Evolutionary conservation across 139 green algal species (phyloP).

Genomic region (Tetradesmus obliquus): DNA sequence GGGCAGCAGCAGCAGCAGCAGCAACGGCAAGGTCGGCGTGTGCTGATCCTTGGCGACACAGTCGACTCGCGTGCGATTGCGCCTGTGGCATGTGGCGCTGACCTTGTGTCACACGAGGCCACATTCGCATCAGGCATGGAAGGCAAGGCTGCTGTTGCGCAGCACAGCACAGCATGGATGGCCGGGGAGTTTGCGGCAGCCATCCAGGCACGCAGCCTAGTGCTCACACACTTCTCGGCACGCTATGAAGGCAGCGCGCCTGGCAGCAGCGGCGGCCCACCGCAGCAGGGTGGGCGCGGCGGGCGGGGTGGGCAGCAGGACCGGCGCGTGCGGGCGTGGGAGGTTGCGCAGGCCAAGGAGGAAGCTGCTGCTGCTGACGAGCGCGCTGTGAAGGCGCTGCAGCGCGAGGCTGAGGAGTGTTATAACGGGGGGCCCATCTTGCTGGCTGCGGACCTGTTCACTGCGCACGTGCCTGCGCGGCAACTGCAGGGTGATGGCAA

Average conservation of each 20-base stretch:
- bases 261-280: background rate
- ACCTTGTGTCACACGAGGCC: constrained; percentile 93
- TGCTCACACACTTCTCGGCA: constrained; percentile 95
- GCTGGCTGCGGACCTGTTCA: constrained; percentile 39
- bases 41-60: constrained; percentile 96
- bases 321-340: background rate
- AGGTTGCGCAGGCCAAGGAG: background rate
- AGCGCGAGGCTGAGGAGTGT: constrained; percentile 22
- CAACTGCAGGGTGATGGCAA: background rate
- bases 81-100: constrained; percentile 63
- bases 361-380: background rate
- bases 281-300: background rate
- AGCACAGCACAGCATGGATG: constrained; percentile 93
- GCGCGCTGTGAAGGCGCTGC: background rate
- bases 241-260: constrained; percentile 64
- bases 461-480: constrained; percentile 8
- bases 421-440: constrained; percentile 2
- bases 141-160: constrained; percentile 79
- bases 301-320: background rate
- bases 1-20: background rate
- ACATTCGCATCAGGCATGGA: constrained; percentile 79
- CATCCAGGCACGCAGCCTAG: constrained; percentile 78
- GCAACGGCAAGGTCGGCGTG: constrained; percentile 62
- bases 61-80: constrained; percentile 79
- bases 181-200: constrained; percentile 86